These are phyloP conservation scores for Metschnikowia shivogae DNA, from an alignment of 805 yeast genomes.

Conservation along the genomic window DNA sequence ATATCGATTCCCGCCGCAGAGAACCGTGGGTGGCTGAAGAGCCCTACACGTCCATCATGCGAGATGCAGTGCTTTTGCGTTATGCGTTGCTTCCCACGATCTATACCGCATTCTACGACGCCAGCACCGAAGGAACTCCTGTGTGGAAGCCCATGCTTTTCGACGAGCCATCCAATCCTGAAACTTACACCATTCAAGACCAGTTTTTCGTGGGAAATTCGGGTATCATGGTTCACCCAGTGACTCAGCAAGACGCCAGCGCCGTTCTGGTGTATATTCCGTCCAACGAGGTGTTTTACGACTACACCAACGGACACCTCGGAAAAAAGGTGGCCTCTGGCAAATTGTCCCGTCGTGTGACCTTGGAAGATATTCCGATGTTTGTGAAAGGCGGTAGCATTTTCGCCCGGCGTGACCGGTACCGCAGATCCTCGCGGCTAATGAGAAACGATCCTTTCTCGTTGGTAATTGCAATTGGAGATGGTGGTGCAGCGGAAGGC, in stretches of 20 bases:
- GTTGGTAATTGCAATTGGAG: slow-evolving; percentile 55
- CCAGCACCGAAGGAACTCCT: slow-evolving; percentile 62
- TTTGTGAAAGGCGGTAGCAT: slow-evolving; percentile 77
- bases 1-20: slow-evolving; percentile 85
- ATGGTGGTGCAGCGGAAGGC: slow-evolving; percentile 50
- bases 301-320: slow-evolving; percentile 38
- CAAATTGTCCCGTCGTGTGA: slow-evolving; percentile 34
- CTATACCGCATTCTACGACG: slow-evolving; percentile 72
- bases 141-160: slow-evolving; percentile 67
- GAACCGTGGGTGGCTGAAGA: slow-evolving; percentile 89
- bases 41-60: slow-evolving; percentile 60
- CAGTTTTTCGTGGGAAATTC: slow-evolving; percentile 73
- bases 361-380: slow-evolving; percentile 64
- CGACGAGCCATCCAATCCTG: slow-evolving; percentile 45
- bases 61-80: slow-evolving; percentile 68
- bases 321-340: slow-evolving; percentile 24
- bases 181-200: slow-evolving; percentile 64
- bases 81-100: slow-evolving; percentile 73
- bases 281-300: slow-evolving; percentile 52
- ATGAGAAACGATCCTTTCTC: slow-evolving; percentile 83
- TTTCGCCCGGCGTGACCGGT: slow-evolving; percentile 61
- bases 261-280: slow-evolving; percentile 49
- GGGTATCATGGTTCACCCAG: slow-evolving; percentile 77
- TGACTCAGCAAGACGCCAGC: slow-evolving; percentile 50
- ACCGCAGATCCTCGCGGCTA: slow-evolving; percentile 73